Conservation (phyloP, 768 basidiomycete species). For the Hygrophorus russula region DNA sequence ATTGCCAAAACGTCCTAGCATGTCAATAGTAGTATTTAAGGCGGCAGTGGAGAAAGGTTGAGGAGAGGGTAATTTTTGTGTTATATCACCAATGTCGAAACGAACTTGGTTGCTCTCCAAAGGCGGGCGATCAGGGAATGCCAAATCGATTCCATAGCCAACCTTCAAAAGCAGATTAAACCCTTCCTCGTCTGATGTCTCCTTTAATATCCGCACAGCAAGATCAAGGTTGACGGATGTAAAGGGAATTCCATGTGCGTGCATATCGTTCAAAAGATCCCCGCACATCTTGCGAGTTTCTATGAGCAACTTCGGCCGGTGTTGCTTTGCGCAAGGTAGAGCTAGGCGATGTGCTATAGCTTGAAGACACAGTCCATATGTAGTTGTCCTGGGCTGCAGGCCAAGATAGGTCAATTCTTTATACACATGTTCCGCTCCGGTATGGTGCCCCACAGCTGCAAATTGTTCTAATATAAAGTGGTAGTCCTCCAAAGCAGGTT, state of each 20-base stretch:
- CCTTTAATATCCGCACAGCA: constrained; percentile 56
- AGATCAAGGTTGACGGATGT: constrained; percentile 58
- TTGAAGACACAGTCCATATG: constrained; percentile 55
- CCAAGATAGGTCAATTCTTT: constrained; percentile 39
- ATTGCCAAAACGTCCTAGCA: constrained; percentile 49
- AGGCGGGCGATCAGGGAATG: constrained; percentile 59
- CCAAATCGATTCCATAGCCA: constrained; percentile 69
- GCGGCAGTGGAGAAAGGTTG: constrained; percentile 50
- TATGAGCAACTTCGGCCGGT: constrained; percentile 22
- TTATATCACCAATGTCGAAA: background rate
- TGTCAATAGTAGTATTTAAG: constrained; percentile 64
- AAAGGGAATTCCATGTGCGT: constrained; percentile 29
- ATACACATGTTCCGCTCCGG: constrained; percentile 50
- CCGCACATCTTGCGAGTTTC: constrained; percentile 38
- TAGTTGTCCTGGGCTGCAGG: constrained; percentile 37
- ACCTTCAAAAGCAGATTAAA: constrained; percentile 53
- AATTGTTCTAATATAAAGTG: constrained; percentile 68
- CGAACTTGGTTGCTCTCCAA: constrained; percentile 11
- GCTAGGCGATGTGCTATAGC: constrained; percentile 59
- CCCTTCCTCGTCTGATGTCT: constrained; percentile 40
- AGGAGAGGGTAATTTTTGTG: constrained; percentile 14
- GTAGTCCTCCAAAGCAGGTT: constrained; percentile 54
- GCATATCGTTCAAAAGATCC: constrained; percentile 51
- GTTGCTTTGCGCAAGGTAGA: constrained; percentile 36
- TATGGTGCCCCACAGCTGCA: constrained; percentile 61